Conservation (phyloP, 1,284 basidiomycete species). For the Ganoderma lucidum region DNA sequence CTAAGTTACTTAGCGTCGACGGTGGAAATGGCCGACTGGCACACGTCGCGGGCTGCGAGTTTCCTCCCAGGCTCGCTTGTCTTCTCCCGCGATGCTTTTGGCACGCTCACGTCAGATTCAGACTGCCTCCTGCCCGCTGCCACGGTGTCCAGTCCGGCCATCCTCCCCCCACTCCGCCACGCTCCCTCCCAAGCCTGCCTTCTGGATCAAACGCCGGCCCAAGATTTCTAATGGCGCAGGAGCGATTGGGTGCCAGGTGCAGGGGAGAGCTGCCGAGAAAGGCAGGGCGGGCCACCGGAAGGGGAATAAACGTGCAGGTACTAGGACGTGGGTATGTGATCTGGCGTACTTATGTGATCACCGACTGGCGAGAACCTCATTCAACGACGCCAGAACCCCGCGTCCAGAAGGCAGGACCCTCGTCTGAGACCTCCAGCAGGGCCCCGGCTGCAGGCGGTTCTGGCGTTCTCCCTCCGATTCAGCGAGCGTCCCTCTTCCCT, state of each 20-base stretch:
- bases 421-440: not conserved
- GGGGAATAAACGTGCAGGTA: constrained; percentile 42
- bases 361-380: constrained; percentile 21
- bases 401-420: not conserved
- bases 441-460: not conserved
- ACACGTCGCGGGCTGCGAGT: constrained; percentile 11
- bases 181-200: not conserved
- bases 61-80: constrained; percentile 32
- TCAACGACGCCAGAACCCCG: constrained; percentile 12
- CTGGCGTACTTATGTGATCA: constrained; percentile 34
- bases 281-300: constrained; percentile 29
- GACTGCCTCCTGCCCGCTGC: constrained; percentile 8
- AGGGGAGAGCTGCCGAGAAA: not conserved
- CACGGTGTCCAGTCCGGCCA: not conserved
- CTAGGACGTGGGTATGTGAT: constrained; percentile 39
- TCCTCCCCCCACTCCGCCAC: not conserved
- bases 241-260: not conserved
- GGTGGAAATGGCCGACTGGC: not conserved
- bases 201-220: not conserved
- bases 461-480: constrained; percentile 1
- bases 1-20: not conserved
- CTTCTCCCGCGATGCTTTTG: constrained; percentile 48
- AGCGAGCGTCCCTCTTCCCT: not conserved
- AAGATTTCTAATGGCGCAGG: not conserved
- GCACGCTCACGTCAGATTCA: constrained; percentile 29